Evolutionary conservation across 208 protist genomes (phyloP).

Genomic region (Trypanosoma scelopori): DNA sequence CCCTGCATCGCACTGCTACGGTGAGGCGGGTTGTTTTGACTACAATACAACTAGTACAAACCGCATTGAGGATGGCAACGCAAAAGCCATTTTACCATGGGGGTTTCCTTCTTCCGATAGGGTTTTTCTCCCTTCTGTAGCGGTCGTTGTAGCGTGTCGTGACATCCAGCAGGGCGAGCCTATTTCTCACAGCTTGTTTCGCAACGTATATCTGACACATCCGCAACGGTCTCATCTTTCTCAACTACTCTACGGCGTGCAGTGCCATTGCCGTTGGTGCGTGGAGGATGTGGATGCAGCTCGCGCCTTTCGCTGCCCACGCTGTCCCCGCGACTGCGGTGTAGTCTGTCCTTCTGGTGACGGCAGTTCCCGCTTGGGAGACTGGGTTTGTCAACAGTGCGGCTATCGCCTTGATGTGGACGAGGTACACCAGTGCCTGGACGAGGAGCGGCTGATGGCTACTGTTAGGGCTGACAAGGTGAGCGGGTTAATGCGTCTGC

Average conservation of each 20-base stretch:
- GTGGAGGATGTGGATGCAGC: slow-evolving; percentile 22
- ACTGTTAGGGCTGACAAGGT: slow-evolving; percentile 35
- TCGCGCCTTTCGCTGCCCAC: slow-evolving; percentile 30
- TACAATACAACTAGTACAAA: slow-evolving; percentile 18
- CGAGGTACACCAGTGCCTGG: slow-evolving; percentile 10
- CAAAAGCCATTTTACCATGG: slow-evolving; percentile 8
- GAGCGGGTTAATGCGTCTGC: slow-evolving; percentile 26
- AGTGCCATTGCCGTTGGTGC: slow-evolving; percentile 28
- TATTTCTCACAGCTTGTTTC: slow-evolving; percentile 24
- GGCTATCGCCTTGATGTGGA: slow-evolving; percentile 18
- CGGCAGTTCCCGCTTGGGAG: not conserved
- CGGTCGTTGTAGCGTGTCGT: slow-evolving; percentile 23
- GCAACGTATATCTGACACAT: slow-evolving; percentile 17
- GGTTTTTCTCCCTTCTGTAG: slow-evolving; percentile 26
- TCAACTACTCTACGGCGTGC: slow-evolving; percentile 17
- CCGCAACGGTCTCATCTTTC: slow-evolving; percentile 19
- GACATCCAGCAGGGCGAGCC: slow-evolving; percentile 24
- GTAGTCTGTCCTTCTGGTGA: slow-evolving; percentile 31
- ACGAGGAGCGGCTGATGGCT: slow-evolving; percentile 22
- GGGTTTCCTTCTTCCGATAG: slow-evolving; percentile 11
- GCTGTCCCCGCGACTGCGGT: slow-evolving; percentile 26
- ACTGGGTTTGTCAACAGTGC: slow-evolving; percentile 36
- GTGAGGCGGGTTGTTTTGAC: slow-evolving; percentile 7
- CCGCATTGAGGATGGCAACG: not conserved
- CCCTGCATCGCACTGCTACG: slow-evolving; percentile 25